A percentile compares a stretch with the other conserved stretches of the same genome.
Conservation (phyloP, 345 rosid genomes). For the Sonneratia caseolaris region DNA sequence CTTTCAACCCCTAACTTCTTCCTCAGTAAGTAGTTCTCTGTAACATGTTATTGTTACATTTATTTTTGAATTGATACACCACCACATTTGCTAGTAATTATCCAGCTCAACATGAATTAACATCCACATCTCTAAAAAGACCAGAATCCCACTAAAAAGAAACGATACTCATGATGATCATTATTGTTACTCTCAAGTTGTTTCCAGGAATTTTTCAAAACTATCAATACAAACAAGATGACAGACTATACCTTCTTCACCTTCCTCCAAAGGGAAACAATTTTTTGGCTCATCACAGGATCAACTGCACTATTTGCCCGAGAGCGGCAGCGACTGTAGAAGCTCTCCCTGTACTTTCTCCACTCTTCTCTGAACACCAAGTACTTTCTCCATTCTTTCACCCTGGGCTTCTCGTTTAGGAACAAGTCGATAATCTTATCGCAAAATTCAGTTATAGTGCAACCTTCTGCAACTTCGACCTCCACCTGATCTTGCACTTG, state of each 20-base stretch:
- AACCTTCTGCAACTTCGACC: constrained; percentile 63
- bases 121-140: background rate
- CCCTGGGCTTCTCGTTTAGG: constrained; percentile 66
- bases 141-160: background rate
- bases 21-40: background rate
- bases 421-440: constrained; percentile 74
- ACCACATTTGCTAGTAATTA: background rate
- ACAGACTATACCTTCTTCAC: constrained; percentile 57
- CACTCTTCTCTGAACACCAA: constrained; percentile 77
- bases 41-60: background rate
- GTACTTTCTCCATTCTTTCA: constrained; percentile 71
- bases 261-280: constrained; percentile 45
- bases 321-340: constrained; percentile 52
- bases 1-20: background rate
- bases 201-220: background rate
- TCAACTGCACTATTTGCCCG: constrained; percentile 52
- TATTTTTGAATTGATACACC: background rate
- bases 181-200: background rate
- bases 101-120: background rate
- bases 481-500: constrained; percentile 36
- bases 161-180: background rate
- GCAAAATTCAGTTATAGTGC: constrained; percentile 56
- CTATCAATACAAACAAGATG: background rate
- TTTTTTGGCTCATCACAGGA: constrained; percentile 40
- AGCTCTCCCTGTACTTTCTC: constrained; percentile 62